phyloP scores from a whole-genome alignment of 192 early-diverging fungal species.

The Linnemannia schmuckeri region DNA sequence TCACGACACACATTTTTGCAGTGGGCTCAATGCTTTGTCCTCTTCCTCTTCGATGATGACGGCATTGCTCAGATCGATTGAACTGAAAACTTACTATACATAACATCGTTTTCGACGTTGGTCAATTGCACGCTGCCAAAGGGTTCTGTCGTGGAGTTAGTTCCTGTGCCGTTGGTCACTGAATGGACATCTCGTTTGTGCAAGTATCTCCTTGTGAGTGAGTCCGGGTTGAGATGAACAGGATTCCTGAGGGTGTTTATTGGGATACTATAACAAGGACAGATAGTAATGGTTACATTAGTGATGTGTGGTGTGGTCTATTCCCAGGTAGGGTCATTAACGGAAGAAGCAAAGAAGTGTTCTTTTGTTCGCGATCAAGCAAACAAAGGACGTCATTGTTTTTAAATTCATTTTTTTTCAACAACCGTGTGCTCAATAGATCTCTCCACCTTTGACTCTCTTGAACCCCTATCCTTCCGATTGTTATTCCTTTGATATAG shows the following conservation, averaged over 20 bases:
- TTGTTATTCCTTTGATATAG: background rate
- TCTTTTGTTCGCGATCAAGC: background rate
- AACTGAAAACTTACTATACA: conserved; percentile 38
- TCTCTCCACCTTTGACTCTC: background rate
- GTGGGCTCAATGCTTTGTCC: background rate
- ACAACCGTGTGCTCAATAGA: background rate
- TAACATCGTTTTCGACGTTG: conserved; percentile 24
- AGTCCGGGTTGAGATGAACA: conserved; percentile 16
- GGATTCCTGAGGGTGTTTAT: conserved; percentile 10
- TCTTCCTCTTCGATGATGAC: background rate
- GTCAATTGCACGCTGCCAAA: conserved; percentile 10
- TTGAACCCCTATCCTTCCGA: background rate
- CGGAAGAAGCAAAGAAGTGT: background rate
- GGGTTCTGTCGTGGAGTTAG: background rate
- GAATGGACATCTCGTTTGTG: conserved; percentile 18
- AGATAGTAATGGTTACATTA: background rate
- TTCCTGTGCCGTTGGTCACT: background rate
- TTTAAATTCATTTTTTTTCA: background rate
- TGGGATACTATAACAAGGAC: conserved; percentile 11
- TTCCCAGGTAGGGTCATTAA: background rate
- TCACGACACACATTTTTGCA: background rate
- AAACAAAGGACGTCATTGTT: background rate
- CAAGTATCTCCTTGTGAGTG: conserved; percentile 26
- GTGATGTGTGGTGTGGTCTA: background rate
- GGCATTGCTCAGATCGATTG: background rate